phyloP scores from a whole-genome alignment of 345 rosid species.

The Brassica rapa region DNA sequence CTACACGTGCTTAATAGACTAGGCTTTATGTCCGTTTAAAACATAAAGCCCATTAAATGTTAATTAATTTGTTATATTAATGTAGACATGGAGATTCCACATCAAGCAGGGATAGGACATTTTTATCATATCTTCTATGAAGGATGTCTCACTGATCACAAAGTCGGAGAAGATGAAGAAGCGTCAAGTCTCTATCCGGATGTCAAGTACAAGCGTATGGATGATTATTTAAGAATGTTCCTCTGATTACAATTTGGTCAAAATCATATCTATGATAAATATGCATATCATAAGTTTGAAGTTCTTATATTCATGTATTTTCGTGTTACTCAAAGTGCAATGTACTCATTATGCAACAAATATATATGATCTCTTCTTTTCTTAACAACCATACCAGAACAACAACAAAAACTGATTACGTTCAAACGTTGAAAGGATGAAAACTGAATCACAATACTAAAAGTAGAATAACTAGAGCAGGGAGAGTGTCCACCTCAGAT shows the following conservation, averaged over 20 bases:
- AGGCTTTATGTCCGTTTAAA: neutral
- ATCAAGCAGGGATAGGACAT: slow-evolving; percentile 72
- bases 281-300: slow-evolving; percentile 9
- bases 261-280: neutral
- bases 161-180: slow-evolving; percentile 62
- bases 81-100: slow-evolving; percentile 59
- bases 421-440: neutral
- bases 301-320: slow-evolving; percentile 11
- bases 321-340: neutral
- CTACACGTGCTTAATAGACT: neutral
- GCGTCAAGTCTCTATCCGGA: slow-evolving; percentile 83
- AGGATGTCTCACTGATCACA: slow-evolving; percentile 75
- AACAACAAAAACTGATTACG: neutral
- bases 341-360: neutral
- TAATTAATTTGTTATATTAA: neutral
- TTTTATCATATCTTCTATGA: slow-evolving; percentile 82
- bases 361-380: neutral
- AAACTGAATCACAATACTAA: neutral
- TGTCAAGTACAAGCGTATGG: slow-evolving; percentile 66
- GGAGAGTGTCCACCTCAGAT: too few species aligned
- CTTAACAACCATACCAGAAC: neutral
- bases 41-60: neutral
- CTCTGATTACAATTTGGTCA: slow-evolving; percentile 21
- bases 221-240: slow-evolving; percentile 56
- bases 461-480: too few species aligned